A percentile compares a stretch with the other conserved stretches of the same genome.
phyloP scores from a whole-genome alignment of 441 rosid genomes.

The Populus hybrid region DNA sequence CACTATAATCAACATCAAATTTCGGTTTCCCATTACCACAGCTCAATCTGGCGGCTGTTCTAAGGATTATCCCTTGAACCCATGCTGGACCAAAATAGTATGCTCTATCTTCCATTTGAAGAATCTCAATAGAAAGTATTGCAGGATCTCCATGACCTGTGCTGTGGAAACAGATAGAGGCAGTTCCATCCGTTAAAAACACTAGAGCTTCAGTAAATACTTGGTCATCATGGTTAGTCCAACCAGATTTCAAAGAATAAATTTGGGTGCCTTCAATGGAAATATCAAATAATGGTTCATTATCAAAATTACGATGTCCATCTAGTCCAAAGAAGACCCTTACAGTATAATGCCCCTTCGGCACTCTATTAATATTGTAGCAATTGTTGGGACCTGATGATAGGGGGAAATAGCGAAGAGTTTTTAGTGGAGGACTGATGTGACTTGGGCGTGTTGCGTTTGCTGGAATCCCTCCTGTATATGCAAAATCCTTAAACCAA shows the following conservation, averaged over 20 bases:
- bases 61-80: slow-evolving; percentile 54
- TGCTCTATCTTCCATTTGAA: slow-evolving; percentile 80
- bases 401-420: slow-evolving; percentile 83
- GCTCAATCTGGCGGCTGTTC: slow-evolving; percentile 70
- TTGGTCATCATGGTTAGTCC: slow-evolving; percentile 79
- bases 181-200: slow-evolving; percentile 64
- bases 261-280: slow-evolving; percentile 86
- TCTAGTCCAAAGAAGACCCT: slow-evolving; percentile 77
- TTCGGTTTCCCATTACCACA: slow-evolving; percentile 69
- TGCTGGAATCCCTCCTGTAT: slow-evolving; percentile 83
- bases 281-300: slow-evolving; percentile 85
- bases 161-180: slow-evolving; percentile 86
- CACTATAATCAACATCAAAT: slow-evolving; percentile 78
- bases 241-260: slow-evolving; percentile 74
- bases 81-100: slow-evolving; percentile 63
- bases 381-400: slow-evolving; percentile 91
- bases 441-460: slow-evolving; percentile 54
- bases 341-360: slow-evolving; percentile 75
- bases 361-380: slow-evolving; percentile 64
- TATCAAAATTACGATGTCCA: slow-evolving; percentile 41
- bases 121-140: slow-evolving; percentile 75
- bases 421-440: slow-evolving; percentile 64
- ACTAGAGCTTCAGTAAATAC: slow-evolving; percentile 74
- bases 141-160: slow-evolving; percentile 99
- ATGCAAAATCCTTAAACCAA: slow-evolving; percentile 91